These are phyloP conservation scores for Trichoderma arundinaceum DNA, from an alignment of 2,329 filamentous ascomycete species.

Conservation along the genomic window DNA sequence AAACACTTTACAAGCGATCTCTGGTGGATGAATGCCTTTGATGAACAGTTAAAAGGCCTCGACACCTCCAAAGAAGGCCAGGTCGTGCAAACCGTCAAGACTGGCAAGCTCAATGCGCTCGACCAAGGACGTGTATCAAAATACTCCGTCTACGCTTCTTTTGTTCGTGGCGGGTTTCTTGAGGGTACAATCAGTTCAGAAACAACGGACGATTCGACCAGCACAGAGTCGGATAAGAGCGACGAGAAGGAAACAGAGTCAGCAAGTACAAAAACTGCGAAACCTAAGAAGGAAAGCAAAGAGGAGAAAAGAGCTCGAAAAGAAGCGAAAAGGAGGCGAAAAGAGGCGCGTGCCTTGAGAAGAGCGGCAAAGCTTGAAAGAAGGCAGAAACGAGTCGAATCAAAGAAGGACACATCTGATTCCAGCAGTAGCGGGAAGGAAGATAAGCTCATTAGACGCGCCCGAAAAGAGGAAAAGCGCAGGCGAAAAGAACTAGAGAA, in stretches of 20 bases:
- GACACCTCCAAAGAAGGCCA: slow-evolving; percentile 65
- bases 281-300: slow-evolving; percentile 39
- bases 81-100: slow-evolving; percentile 61
- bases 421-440: slow-evolving; percentile 44
- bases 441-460: slow-evolving; percentile 54
- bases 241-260: slow-evolving; percentile 41
- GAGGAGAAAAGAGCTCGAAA: slow-evolving; percentile 34
- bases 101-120: slow-evolving; percentile 62
- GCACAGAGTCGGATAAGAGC: slow-evolving; percentile 36
- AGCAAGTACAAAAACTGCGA: slow-evolving; percentile 25
- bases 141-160: slow-evolving; percentile 78
- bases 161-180: slow-evolving; percentile 81
- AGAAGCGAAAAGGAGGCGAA: slow-evolving; percentile 39
- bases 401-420: slow-evolving; percentile 39
- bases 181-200: slow-evolving; percentile 66
- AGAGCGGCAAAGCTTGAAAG: slow-evolving; percentile 37
- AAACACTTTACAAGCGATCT: slow-evolving; percentile 73
- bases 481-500: slow-evolving; percentile 41
- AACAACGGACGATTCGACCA: slow-evolving; percentile 39
- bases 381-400: slow-evolving; percentile 38
- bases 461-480: slow-evolving; percentile 52
- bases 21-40: slow-evolving; percentile 97
- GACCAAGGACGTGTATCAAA: slow-evolving; percentile 58
- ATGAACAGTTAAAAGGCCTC: slow-evolving; percentile 83
- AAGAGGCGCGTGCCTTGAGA: slow-evolving; percentile 37